Base-by-base conservation (phyloP, 257 asterid genomes). In the Schizonepeta tenuifolia region DNA sequence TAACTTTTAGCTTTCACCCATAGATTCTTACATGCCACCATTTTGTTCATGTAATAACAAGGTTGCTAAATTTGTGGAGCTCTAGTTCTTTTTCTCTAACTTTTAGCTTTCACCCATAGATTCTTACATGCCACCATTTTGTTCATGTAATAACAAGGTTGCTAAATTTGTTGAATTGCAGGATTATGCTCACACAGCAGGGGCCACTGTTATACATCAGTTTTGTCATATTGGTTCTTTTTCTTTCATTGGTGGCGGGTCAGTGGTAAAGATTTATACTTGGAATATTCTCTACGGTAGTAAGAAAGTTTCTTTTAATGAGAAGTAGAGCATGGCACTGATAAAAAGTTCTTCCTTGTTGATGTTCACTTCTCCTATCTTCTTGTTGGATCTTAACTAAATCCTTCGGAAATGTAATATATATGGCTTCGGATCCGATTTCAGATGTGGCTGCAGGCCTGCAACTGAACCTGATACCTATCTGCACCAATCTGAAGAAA, bases 191-290 rank as follows among this genome's bases (percentile, higher is more conserved):
- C 99, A 83, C 81, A 84, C 99, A 46, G 97, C 93, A 24, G 99
- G 98, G 72, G 92, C 90, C 54, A 80, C 81, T 15, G 97, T 82
- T 38, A 74, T 94, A 71, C 98, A 91, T 81, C 99, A 94, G 79
- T 94, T 91, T 83, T 94, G 99, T 84, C 93, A 53, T 77, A 83
- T 94, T 67, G 99, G 97, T 77, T 91, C 99, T 7, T 91, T 78
- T 81, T 84, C 96, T 74, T 94, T 94, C 90, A 81, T 94, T 70
- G 98, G 97, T 55, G 98, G 98, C 35, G 98, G 98, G 62, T 91
- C 98, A 65, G 93, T 87, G 86, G 98, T 93, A 80, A 80, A 79
- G 63, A 53, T 75, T 56, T 71, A 67, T 43, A 54, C 50, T 3
- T 15, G 9, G 12, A 41, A 18, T 64, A 55, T 46, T 35, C 33